Percentiles rank a stretch among this genome's conserved stretches.
Evolutionary conservation across 1,139 yeast species (phyloP).

Genomic region (Pichia cactophila): DNA sequence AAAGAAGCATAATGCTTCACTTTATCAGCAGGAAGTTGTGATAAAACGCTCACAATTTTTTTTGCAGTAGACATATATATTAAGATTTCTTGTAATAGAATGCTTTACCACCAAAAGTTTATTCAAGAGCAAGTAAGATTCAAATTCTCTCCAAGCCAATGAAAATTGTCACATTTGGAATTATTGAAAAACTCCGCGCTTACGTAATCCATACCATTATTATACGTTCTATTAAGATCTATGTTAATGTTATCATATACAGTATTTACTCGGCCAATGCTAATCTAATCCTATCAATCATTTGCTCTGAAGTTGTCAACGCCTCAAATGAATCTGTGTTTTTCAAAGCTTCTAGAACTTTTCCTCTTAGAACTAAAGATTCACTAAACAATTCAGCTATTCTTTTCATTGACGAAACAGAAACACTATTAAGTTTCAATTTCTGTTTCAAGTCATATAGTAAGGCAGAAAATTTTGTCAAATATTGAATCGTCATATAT

Average conservation of each 20-base stretch:
- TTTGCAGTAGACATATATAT: constrained; percentile 21
- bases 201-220: neutral
- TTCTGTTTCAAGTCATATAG: constrained; percentile 6
- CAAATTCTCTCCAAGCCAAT: neutral
- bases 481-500: constrained; percentile 17
- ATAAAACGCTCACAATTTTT: constrained; percentile 34
- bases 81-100: neutral
- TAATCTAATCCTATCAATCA: neutral
- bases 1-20: constrained; percentile 61
- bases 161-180: neutral
- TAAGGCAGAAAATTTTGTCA: constrained; percentile 15
- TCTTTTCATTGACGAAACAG: neutral
- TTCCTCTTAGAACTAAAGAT: neutral
- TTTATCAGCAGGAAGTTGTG: constrained; percentile 53
- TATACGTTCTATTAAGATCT: no score
- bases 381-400: neutral
- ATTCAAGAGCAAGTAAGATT: no score
- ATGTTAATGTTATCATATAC: neutral
- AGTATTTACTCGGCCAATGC: neutral
- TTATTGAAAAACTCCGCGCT: neutral
- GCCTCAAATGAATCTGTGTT: constrained; percentile 10
- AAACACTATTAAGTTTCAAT: neutral
- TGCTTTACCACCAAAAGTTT: no score
- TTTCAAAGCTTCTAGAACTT: neutral
- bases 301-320: neutral